phyloP scores from a whole-genome alignment of 768 basidiomycete genomes.

The Trichaptum fuscoviolaceum region DNA sequence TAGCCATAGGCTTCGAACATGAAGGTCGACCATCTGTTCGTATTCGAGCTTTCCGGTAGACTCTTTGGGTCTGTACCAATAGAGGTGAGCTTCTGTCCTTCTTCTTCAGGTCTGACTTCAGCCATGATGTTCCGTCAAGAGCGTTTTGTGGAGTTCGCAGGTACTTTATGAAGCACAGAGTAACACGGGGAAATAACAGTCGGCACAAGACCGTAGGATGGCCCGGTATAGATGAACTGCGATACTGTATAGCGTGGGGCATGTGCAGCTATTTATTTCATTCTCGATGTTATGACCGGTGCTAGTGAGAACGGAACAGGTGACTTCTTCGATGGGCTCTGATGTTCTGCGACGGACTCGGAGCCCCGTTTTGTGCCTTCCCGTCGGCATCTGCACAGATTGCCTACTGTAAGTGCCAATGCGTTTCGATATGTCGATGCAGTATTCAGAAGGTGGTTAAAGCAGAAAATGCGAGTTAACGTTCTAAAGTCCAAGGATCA shows the following conservation, averaged over 20 bases:
- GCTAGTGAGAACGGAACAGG: not conserved
- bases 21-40: constrained; percentile 17
- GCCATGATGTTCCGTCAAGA: not conserved
- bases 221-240: not conserved
- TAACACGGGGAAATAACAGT: not conserved
- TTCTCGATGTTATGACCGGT: not conserved
- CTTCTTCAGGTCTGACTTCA: not conserved
- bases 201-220: not conserved
- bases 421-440: not conserved
- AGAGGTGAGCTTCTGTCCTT: not conserved
- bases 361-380: not conserved
- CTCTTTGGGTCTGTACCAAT: not conserved
- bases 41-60: not conserved
- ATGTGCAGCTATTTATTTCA: not conserved
- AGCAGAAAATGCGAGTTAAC: not conserved
- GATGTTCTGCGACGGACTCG: not conserved
- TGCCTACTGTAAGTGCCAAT: not conserved
- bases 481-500: not conserved
- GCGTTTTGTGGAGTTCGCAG: not conserved
- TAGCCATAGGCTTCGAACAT: constrained; percentile 19
- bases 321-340: not conserved
- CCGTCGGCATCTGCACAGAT: not conserved
- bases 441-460: not conserved
- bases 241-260: not conserved
- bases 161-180: not conserved